Base-by-base conservation (phyloP, 441 rosid genomes). In the Euphorbia schlechtendalii region DNA sequence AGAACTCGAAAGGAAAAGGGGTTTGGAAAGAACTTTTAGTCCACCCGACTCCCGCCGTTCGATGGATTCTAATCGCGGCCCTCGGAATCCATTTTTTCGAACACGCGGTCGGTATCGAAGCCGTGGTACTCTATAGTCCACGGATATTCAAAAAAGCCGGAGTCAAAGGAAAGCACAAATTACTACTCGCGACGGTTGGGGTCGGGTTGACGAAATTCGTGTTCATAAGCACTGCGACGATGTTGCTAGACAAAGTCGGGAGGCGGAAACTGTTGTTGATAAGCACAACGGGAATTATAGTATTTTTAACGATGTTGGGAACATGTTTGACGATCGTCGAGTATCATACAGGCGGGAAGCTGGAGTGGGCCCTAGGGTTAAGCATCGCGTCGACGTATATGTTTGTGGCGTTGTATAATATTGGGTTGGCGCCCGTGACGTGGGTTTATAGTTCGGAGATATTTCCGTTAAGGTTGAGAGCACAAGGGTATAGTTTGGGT, bases 371-470 rank as follows among this genome's bases (percentile, higher is more conserved):
- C 5, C 69, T 92, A 2, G 41, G 60, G 0, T 52, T 82, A 0
- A 77, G 95, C 56, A 84, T 92, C 4, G 67, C 59, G 0, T 71
- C 86, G 0, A 79, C 86, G 7, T 92, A 92, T 36, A 28, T 64
- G 0, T 92, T 68, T 32, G 83, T 89, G 2, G 95, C 92, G 0
- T 69, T 86, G 51, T 87, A 84, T 68, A 80, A 84, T 0, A 32
- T 87, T 46, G 98, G 96, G 51, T 66, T 89, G 0, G 88, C 78
- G 2, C 96, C 98, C 0, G 81, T 89, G 3, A 87, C 96, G 0
- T 92, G 98, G 98, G 95, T 92, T 1, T 92, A 92, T 18, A 89
- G 91, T 56, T 68, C 95, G 4, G 96, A 92, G 72, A 88, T 92
- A 3, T 87, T 86, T 56, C 98, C 96, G 0, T 61, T 89, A 76